Percentiles rank a stretch among this genome's conserved stretches.
phyloP scores from a whole-genome alignment of 2,329 filamentous ascomycete species.

The Aspergillus sp. region DNA sequence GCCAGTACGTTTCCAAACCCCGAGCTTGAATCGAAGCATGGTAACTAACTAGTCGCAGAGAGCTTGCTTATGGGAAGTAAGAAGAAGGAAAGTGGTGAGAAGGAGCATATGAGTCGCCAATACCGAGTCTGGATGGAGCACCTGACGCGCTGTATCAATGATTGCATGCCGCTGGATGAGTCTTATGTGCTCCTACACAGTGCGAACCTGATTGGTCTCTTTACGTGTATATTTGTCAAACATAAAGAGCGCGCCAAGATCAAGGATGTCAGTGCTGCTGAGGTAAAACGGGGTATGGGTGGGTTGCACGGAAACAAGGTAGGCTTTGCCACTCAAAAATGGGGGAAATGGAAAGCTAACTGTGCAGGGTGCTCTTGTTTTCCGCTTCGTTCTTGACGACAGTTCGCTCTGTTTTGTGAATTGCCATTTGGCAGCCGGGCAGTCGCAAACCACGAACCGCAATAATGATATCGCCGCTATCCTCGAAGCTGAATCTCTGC shows the following conservation, averaged over 20 bases:
- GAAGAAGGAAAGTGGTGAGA: slow-evolving; percentile 75
- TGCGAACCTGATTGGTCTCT: slow-evolving; percentile 86
- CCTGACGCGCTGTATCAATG: slow-evolving; percentile 76
- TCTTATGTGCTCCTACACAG: slow-evolving; percentile 86
- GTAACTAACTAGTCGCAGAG: slow-evolving; percentile 50
- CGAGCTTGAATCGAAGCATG: background rate
- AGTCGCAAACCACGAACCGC: slow-evolving; percentile 82
- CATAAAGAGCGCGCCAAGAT: slow-evolving; percentile 74
- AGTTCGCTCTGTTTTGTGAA: slow-evolving; percentile 95
- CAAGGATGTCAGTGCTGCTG: slow-evolving; percentile 71
- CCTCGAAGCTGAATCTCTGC: slow-evolving; percentile 75
- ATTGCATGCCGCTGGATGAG: slow-evolving; percentile 73
- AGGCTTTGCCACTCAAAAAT: slow-evolving; percentile 11
- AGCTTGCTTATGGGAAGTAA: slow-evolving; percentile 77
- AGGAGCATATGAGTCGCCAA: slow-evolving; percentile 93
- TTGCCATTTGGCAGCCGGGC: slow-evolving; percentile 92
- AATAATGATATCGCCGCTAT: slow-evolving; percentile 93
- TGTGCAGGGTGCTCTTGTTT: slow-evolving; percentile 71
- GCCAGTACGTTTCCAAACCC: slow-evolving; percentile 61
- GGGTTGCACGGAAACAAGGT: slow-evolving; percentile 92
- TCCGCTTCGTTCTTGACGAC: slow-evolving; percentile 92
- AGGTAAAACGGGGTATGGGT: slow-evolving; percentile 95
- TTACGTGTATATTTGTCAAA: slow-evolving; percentile 94
- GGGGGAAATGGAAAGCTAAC: background rate
- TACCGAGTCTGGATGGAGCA: slow-evolving; percentile 97